phyloP scores from a whole-genome alignment of 225 moss, liverwort and hornwort species.

The Polytrichum commune region DNA sequence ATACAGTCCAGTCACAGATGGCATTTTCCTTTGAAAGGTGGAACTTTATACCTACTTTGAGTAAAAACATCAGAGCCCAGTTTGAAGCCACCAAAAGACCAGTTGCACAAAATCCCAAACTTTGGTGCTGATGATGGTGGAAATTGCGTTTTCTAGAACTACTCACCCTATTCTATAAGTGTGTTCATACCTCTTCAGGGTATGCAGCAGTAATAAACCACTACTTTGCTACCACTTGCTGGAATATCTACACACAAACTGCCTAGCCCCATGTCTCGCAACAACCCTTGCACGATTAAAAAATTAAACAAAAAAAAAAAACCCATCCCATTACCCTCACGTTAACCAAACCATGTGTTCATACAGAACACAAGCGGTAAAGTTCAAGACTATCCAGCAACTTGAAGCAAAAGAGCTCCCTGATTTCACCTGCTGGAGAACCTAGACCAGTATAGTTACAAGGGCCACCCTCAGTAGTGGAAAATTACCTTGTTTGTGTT shows the following conservation, averaged over 20 bases:
- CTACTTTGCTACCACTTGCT: constrained; percentile 8
- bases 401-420: constrained; percentile 5
- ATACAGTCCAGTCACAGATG: no score
- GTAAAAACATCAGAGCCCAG: constrained; percentile 24
- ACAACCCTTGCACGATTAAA: constrained; percentile 20
- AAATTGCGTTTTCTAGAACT: constrained; percentile 12
- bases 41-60: no score
- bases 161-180: constrained; percentile 13
- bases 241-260: constrained; percentile 30
- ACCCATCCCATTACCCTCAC: constrained; percentile 9
- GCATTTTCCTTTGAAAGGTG: no score
- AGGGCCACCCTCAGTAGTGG: neutral
- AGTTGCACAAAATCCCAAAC: constrained; percentile 10
- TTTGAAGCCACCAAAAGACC: constrained; percentile 16
- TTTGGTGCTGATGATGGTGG: constrained; percentile 15
- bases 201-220: constrained; percentile 22
- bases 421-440: neutral
- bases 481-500: neutral
- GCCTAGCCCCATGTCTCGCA: constrained; percentile 13
- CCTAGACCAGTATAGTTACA: constrained; percentile 3
- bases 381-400: constrained; percentile 2
- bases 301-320: neutral
- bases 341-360: constrained; percentile 10
- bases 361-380: constrained; percentile 7
- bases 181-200: constrained; percentile 26